phyloP scores from a whole-genome alignment of 495 filamentous ascomycete genomes.

The Arthonia radiata region DNA sequence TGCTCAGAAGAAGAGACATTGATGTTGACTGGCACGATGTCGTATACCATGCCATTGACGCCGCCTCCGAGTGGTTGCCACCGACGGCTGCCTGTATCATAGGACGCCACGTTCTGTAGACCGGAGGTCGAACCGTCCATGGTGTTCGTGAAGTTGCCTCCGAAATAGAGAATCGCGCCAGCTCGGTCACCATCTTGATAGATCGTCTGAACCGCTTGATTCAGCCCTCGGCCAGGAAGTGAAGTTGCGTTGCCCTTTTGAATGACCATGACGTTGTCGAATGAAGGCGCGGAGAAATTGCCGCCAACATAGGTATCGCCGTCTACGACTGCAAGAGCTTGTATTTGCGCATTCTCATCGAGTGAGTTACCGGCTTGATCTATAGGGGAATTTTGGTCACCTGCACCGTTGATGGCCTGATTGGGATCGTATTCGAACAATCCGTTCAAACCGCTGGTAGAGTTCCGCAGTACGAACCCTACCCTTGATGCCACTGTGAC shows the following conservation, averaged over 20 bases:
- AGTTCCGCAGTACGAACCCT: constrained; percentile 44
- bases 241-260: constrained; percentile 33
- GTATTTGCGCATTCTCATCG: constrained; percentile 34
- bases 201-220: constrained; percentile 52
- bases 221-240: constrained; percentile 49
- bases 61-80: constrained; percentile 72
- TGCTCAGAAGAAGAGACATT: constrained; percentile 48
- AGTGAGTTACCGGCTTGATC: constrained; percentile 49
- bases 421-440: constrained; percentile 72
- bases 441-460: constrained; percentile 50
- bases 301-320: constrained; percentile 53
- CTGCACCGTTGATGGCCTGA: constrained; percentile 27
- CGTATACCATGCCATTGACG: constrained; percentile 53
- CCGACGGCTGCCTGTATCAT: constrained; percentile 35
- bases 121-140: constrained; percentile 29
- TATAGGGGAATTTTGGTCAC: constrained; percentile 47
- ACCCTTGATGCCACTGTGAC: constrained; percentile 71
- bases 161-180: constrained; percentile 77
- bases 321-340: constrained; percentile 30
- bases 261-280: constrained; percentile 54
- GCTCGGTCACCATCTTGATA: constrained; percentile 30
- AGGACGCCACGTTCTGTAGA: constrained; percentile 51
- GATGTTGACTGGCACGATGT: constrained; percentile 49
- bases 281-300: constrained; percentile 45
- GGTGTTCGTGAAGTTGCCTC: constrained; percentile 65